Percentiles rank a stretch among this genome's conserved stretches.
phyloP scores from a whole-genome alignment of 2,329 filamentous ascomycete genomes.

The Curvularia sp. region DNA sequence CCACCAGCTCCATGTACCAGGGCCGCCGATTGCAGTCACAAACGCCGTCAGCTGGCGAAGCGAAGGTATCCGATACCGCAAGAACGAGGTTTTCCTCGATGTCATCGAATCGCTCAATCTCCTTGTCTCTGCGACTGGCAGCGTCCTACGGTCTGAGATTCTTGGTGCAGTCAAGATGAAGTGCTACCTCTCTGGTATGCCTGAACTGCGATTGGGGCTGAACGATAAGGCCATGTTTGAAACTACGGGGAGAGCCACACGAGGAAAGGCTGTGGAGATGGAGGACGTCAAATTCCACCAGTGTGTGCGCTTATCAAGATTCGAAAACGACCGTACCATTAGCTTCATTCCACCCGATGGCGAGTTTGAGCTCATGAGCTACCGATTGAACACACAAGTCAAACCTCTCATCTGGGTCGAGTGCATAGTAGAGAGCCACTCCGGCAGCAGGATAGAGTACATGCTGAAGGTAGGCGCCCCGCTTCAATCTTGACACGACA shows the following conservation, averaged over 20 bases:
- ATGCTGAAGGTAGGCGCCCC: constrained; percentile 79
- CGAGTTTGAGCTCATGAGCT: constrained; percentile 99
- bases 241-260: constrained; percentile 89
- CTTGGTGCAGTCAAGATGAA: constrained; percentile 99
- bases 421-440: constrained; percentile 95
- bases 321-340: constrained; percentile 98
- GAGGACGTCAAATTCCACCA: constrained; percentile 99
- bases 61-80: constrained; percentile 96
- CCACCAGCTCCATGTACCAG: constrained; percentile 94
- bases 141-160: constrained; percentile 94
- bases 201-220: constrained; percentile 87
- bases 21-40: constrained; percentile 95
- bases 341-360: constrained; percentile 98
- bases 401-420: constrained; percentile 99
- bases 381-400: constrained; percentile 96
- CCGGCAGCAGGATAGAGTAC: constrained; percentile 94
- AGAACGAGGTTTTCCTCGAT: constrained; percentile 99
- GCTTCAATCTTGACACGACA: background rate
- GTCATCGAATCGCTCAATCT: constrained; percentile 97
- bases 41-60: constrained; percentile 98
- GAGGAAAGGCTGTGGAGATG: constrained; percentile 99
- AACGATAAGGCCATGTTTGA: constrained; percentile 99
- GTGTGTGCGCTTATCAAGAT: constrained; percentile 91
- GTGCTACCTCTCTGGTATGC: constrained; percentile 98
- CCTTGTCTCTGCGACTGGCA: constrained; percentile 90